Evolutionary conservation across 2,329 filamentous ascomycete species (phyloP).

Genomic region (Neoascochyta sp.): DNA sequence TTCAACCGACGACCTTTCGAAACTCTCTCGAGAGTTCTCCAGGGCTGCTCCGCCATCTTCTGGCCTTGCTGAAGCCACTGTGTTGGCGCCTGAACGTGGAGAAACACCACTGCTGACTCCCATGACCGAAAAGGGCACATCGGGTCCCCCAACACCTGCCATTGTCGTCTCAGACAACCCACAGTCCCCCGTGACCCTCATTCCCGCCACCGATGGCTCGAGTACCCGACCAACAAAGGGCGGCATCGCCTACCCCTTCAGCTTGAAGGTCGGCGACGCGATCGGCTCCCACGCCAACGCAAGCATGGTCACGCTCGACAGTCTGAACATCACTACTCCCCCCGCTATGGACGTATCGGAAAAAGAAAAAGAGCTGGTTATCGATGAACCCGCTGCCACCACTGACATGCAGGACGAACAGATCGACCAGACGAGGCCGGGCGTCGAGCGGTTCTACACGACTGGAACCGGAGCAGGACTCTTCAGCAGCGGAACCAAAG

Average conservation of each 20-base stretch:
- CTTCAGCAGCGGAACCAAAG: slow-evolving; percentile 13
- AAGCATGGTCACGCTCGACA: slow-evolving; percentile 64
- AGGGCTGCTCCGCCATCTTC: slow-evolving; percentile 18
- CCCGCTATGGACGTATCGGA: slow-evolving; percentile 16
- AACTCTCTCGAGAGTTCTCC: slow-evolving; percentile 4
- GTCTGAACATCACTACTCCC: slow-evolving; percentile 26
- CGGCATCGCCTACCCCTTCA: slow-evolving; percentile 71
- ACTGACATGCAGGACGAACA: slow-evolving; percentile 8
- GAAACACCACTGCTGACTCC: slow-evolving; percentile 20
- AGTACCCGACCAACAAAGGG: slow-evolving; percentile 64
- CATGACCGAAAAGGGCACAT: slow-evolving; percentile 6
- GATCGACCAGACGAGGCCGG: slow-evolving; percentile 12
- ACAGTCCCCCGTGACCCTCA: slow-evolving; percentile 35
- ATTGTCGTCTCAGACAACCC: slow-evolving; percentile 24
- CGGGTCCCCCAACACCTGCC: slow-evolving; percentile 5
- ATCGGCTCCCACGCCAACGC: slow-evolving; percentile 53
- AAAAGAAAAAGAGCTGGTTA: slow-evolving; percentile 9
- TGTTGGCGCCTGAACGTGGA: slow-evolving; percentile 26
- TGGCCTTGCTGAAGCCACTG: slow-evolving; percentile 26
- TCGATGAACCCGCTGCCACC: slow-evolving; percentile 2
- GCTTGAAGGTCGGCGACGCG: slow-evolving; percentile 51
- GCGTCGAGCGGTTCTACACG: slow-evolving; percentile 55
- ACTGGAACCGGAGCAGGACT: slow-evolving; percentile 35
- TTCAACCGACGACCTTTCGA: slow-evolving; percentile 17
- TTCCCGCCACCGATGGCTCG: slow-evolving; percentile 48